These are phyloP conservation scores for Fusarium sp. DNA, from an alignment of 2,329 filamentous ascomycete genomes.

Conservation along the genomic window DNA sequence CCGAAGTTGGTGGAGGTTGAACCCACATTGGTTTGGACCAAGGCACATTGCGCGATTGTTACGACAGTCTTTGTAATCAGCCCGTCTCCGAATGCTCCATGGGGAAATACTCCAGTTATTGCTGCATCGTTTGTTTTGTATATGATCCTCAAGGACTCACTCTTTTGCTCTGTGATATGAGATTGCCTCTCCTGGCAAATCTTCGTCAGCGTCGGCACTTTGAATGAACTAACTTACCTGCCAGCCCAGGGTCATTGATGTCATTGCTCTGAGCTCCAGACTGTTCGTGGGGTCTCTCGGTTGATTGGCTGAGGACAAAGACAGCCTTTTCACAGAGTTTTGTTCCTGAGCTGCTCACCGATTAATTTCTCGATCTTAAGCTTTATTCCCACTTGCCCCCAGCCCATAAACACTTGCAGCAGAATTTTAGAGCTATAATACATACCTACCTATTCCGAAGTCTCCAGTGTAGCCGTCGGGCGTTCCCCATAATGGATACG, in stretches of 20 bases:
- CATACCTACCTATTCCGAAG: too few relatives aligned
- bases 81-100: slow-evolving; percentile 8
- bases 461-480: background rate
- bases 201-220: background rate
- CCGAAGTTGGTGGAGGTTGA: slow-evolving; percentile 3
- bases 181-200: background rate
- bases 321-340: rapidly evolving
- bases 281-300: background rate
- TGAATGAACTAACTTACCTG: background rate
- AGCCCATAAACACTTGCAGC: rapidly evolving
- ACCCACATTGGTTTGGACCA: slow-evolving; percentile 7
- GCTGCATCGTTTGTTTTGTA: background rate
- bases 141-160: background rate
- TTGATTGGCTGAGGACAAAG: background rate
- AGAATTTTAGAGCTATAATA: background rate
- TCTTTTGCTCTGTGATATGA: background rate
- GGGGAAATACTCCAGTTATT: background rate
- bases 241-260: background rate
- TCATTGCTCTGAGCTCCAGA: background rate
- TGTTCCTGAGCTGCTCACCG: background rate
- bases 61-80: slow-evolving; percentile 19
- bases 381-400: background rate
- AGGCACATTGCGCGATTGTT: slow-evolving; percentile 15
- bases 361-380: background rate
- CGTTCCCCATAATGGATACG: background rate